Conservation (phyloP, 352 stramenopile genomes). For the Phytophthora sp. region DNA sequence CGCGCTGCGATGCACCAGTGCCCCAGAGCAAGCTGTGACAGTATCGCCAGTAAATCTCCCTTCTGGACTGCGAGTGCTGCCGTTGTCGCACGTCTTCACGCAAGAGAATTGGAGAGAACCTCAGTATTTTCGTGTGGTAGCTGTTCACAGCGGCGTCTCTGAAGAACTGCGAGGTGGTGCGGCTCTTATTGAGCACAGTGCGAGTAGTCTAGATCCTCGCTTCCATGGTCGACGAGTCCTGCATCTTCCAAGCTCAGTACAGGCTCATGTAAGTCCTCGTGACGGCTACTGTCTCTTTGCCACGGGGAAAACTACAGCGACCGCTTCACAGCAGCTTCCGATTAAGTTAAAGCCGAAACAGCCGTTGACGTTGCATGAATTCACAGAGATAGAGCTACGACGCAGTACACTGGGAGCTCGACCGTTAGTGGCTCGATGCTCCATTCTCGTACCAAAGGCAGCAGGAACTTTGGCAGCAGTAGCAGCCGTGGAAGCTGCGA, state of each 20-base stretch:
- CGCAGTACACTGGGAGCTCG: slow-evolving; percentile 9
- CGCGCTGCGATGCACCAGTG: slow-evolving; percentile 41
- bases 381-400: slow-evolving; percentile 45
- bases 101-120: slow-evolving; percentile 52
- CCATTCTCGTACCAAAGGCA: slow-evolving; percentile 32
- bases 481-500: slow-evolving; percentile 39
- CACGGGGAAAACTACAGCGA: slow-evolving; percentile 35
- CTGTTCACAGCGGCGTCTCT: slow-evolving; percentile 30
- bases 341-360: slow-evolving; percentile 18
- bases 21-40: slow-evolving; percentile 52
- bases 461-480: slow-evolving; percentile 31
- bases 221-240: slow-evolving; percentile 53
- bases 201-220: slow-evolving; percentile 51
- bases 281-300: slow-evolving; percentile 53
- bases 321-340: slow-evolving; percentile 5
- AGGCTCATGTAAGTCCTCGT: slow-evolving; percentile 52
- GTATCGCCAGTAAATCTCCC: slow-evolving; percentile 54
- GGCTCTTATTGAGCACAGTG: slow-evolving; percentile 53
- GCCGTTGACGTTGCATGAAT: slow-evolving; percentile 39
- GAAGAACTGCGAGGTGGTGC: slow-evolving; percentile 35
- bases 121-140: slow-evolving; percentile 60
- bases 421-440: slow-evolving; percentile 43
- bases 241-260: slow-evolving; percentile 43
- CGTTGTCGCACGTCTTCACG: slow-evolving; percentile 55
- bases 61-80: slow-evolving; percentile 55